A percentile compares a stretch with the other conserved stretches of the same genome.
Conservation (phyloP, 768 basidiomycete species). For the Mycena pura region DNA sequence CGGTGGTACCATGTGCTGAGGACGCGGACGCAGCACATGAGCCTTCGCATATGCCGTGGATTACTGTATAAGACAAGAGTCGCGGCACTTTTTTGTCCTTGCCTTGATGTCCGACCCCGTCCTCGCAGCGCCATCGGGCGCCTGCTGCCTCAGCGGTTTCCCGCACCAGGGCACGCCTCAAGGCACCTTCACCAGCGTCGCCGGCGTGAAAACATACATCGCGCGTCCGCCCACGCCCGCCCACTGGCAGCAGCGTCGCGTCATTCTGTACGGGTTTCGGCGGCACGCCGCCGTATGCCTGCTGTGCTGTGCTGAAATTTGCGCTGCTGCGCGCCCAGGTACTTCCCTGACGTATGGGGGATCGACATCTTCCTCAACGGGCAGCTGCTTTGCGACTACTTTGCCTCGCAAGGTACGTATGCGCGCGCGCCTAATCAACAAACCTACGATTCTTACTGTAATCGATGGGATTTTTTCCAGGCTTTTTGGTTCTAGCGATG, state of each 20-base stretch:
- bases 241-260: slow-evolving; percentile 7
- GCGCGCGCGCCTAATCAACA: slow-evolving; percentile 31
- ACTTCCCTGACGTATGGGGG: slow-evolving; percentile 52
- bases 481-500: slow-evolving; percentile 49
- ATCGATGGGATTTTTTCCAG: too few species aligned
- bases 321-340: slow-evolving; percentile 36
- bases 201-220: slow-evolving; percentile 46
- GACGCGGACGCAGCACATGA: too few species aligned
- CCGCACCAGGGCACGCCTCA: slow-evolving; percentile 44
- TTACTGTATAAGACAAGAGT: too few species aligned
- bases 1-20: too few species aligned
- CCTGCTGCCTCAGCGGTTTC: slow-evolving; percentile 48
- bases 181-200: slow-evolving; percentile 30
- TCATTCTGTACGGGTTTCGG: slow-evolving; percentile 17
- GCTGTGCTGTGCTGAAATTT: background rate
- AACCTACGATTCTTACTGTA: background rate
- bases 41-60: too few species aligned
- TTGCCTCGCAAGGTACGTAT: slow-evolving; percentile 31
- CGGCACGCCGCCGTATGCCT: background rate
- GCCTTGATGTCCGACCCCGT: slow-evolving; percentile 25
- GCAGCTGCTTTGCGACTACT: slow-evolving; percentile 53
- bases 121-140: slow-evolving; percentile 40
- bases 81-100: background rate
- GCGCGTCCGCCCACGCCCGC: slow-evolving; percentile 34
- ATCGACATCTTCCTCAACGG: slow-evolving; percentile 51